Evolutionary conservation across 139 green algal species (phyloP).

Genomic region (Deuterostichococcus epilithicus): DNA sequence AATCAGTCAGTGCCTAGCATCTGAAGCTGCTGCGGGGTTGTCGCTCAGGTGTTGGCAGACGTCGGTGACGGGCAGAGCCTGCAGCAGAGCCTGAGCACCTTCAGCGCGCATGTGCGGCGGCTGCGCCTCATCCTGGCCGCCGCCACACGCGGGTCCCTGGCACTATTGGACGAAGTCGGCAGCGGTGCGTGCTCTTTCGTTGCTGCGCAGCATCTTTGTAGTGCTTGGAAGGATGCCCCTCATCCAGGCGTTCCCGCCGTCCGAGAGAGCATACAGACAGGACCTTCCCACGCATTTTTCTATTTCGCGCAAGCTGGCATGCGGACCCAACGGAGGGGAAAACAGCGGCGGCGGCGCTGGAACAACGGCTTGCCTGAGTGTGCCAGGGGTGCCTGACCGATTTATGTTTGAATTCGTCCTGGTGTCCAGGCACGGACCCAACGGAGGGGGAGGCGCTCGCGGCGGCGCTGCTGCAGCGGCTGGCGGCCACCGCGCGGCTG

Average conservation of each 20-base stretch:
- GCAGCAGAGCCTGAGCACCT: slow-evolving; percentile 74
- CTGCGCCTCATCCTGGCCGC: slow-evolving; percentile 38
- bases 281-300: too few species aligned
- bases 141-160: slow-evolving; percentile 39
- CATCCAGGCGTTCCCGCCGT: too few species aligned
- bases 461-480: slow-evolving; percentile 43
- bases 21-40: slow-evolving; percentile 1
- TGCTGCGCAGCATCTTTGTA: too few species aligned
- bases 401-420: too few species aligned
- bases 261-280: too few species aligned
- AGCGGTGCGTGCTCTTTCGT: not conserved
- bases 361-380: too few species aligned
- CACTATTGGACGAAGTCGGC: slow-evolving; percentile 82
- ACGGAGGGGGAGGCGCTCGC: slow-evolving; percentile 70
- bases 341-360: too few species aligned
- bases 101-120: slow-evolving; percentile 61
- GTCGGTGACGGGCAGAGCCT: slow-evolving; percentile 77
- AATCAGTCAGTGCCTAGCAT: not conserved
- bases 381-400: too few species aligned
- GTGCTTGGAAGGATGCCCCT: too few species aligned
- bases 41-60: slow-evolving; percentile 68
- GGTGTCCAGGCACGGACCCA: slow-evolving; percentile 64
- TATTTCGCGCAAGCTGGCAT: too few species aligned
- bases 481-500: slow-evolving; percentile 37
- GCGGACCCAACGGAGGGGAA: too few species aligned